These are phyloP conservation scores for Lagerstroemia fauriei DNA, from an alignment of 441 rosid genomes.

Conservation along the genomic window DNA sequence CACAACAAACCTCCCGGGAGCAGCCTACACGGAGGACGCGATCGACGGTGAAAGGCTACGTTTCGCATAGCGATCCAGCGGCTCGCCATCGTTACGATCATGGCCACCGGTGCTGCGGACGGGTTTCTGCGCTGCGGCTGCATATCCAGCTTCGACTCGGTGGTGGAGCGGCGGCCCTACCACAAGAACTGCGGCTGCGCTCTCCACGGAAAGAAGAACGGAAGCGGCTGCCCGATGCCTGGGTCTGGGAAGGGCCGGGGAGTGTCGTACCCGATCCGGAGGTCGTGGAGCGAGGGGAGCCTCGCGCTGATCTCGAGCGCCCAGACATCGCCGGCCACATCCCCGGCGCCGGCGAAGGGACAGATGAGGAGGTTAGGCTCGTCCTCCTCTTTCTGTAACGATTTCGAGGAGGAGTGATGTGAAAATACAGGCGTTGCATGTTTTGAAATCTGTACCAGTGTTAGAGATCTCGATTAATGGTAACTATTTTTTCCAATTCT, in stretches of 20 bases:
- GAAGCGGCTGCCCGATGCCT: not conserved
- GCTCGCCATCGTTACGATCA: slow-evolving; percentile 1
- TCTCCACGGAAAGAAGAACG: slow-evolving; percentile 39
- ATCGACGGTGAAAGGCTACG: not conserved
- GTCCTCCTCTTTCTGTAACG: not conserved
- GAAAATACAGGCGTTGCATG: not conserved
- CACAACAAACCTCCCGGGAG: not conserved
- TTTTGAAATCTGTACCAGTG: not conserved
- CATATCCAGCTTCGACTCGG: slow-evolving; percentile 44
- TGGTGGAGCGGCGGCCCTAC: slow-evolving; percentile 60
- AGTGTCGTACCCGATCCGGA: slow-evolving; percentile 46
- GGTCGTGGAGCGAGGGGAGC: slow-evolving; percentile 28
- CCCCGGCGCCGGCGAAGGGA: slow-evolving; percentile 10
- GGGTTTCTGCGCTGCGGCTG: slow-evolving; percentile 55
- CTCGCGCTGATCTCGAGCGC: slow-evolving; percentile 15
- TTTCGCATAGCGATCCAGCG: not conserved
- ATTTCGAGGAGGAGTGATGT: slow-evolving; percentile 12
- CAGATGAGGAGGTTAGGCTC: slow-evolving; percentile 8
- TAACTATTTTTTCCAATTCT: not conserved
- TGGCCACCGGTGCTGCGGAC: slow-evolving; percentile 54
- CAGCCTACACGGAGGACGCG: not conserved
- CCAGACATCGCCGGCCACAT: slow-evolving; percentile 15
- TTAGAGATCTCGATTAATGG: not conserved
- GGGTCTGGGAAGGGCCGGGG: slow-evolving; percentile 22
- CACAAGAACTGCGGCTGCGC: slow-evolving; percentile 71